Evolutionary conservation across 1,284 basidiomycete genomes (phyloP).

Genomic region (Austropuccinia psidii): DNA sequence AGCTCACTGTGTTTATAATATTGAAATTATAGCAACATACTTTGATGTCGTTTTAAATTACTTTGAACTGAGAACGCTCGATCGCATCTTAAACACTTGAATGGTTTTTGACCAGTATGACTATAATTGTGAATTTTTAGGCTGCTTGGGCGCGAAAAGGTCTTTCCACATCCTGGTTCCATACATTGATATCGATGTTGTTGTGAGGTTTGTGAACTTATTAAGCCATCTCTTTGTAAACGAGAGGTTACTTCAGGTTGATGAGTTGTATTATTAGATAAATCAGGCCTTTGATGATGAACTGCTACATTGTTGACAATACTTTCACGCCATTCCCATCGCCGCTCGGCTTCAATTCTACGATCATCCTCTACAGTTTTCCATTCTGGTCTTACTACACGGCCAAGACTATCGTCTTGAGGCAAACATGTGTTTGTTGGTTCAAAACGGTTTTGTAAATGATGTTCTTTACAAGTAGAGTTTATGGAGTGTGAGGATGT

Average conservation of each 20-base stretch:
- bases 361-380: neutral
- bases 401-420: neutral
- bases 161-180: conserved; percentile 28
- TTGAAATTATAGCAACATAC: neutral
- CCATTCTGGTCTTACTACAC: neutral
- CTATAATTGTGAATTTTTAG: conserved; percentile 30
- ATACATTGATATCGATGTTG: conserved; percentile 22
- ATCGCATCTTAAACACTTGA: conserved; percentile 31
- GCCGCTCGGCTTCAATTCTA: neutral
- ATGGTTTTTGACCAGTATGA: conserved; percentile 34
- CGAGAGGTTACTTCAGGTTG: neutral
- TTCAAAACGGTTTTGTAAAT: neutral
- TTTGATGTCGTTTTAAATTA: conserved; percentile 33
- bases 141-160: conserved; percentile 21
- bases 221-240: neutral
- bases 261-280: neutral
- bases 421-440: too few relatives aligned
- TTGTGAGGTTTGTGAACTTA: neutral
- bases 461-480: neutral
- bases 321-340: neutral
- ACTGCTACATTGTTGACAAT: neutral
- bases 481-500: neutral
- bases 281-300: neutral
- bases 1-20: neutral
- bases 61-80: conserved; percentile 35